Conservation (phyloP, 2,329 filamentous ascomycete species). For the Uncinocarpus reesii region DNA sequence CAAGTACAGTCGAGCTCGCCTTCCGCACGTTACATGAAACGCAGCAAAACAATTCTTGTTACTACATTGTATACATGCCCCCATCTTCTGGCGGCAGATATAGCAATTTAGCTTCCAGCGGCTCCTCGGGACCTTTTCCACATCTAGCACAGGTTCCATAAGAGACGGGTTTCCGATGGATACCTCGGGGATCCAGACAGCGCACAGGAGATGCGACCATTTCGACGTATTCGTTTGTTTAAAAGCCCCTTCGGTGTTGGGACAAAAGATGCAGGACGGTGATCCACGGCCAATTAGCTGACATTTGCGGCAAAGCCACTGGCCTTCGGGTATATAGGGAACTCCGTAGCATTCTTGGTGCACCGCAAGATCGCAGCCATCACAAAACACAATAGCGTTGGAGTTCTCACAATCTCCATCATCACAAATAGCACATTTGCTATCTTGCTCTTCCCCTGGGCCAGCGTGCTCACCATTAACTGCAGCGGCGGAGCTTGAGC, state of each 20-base stretch:
- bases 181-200: constrained; percentile 97
- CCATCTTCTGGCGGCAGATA: constrained; percentile 95
- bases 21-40: constrained; percentile 93
- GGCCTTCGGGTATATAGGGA: constrained; percentile 94
- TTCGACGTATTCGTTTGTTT: constrained; percentile 95
- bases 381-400: constrained; percentile 97
- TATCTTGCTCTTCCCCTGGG: constrained; percentile 84
- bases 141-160: constrained; percentile 96
- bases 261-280: constrained; percentile 95
- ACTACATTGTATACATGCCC: constrained; percentile 93
- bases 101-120: constrained; percentile 93
- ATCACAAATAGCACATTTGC: constrained; percentile 94
- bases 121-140: constrained; percentile 91
- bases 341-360: constrained; percentile 99
- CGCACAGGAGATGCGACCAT: constrained; percentile 93
- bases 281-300: constrained; percentile 87
- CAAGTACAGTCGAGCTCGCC: constrained; percentile 74
- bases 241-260: constrained; percentile 93
- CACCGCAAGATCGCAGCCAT: constrained; percentile 92
- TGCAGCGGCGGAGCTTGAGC: constrained; percentile 86
- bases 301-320: constrained; percentile 96
- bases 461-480: constrained; percentile 84
- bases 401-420: constrained; percentile 99
- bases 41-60: constrained; percentile 96
- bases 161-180: constrained; percentile 91